These are phyloP conservation scores for Nidularia pulvinata DNA, from an alignment of 768 basidiomycete species.

Conservation along the genomic window DNA sequence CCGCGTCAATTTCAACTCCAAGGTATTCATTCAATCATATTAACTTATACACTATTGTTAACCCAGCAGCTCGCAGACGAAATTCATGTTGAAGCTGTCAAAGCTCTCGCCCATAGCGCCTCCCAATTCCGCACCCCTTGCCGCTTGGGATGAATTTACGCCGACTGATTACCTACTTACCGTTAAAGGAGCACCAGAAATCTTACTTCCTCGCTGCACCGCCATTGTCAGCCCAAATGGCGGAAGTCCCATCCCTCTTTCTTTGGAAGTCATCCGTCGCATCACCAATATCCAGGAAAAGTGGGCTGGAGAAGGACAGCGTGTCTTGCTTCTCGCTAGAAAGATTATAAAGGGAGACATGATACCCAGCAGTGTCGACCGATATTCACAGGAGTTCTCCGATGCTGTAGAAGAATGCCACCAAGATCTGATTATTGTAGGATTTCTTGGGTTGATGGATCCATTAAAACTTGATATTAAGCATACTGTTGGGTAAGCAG, in stretches of 20 bases:
- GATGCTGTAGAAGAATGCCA: constrained; percentile 40
- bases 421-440: constrained; percentile 48
- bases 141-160: constrained; percentile 17
- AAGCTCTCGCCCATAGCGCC: constrained; percentile 9
- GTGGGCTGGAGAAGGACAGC: constrained; percentile 53
- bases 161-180: constrained; percentile 13
- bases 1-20: constrained; percentile 38
- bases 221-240: constrained; percentile 34
- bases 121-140: constrained; percentile 15
- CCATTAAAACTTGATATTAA: constrained; percentile 56
- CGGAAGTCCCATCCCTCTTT: constrained; percentile 26
- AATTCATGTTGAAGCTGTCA: constrained; percentile 51
- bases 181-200: constrained; percentile 44
- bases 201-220: constrained; percentile 39
- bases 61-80: constrained; percentile 33
- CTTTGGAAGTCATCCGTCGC: constrained; percentile 15
- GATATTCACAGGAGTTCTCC: constrained; percentile 33
- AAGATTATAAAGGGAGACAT: constrained; percentile 29
- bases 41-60: neutral
- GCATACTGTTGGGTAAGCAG: constrained; percentile 36
- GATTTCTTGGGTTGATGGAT: constrained; percentile 61
- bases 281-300: constrained; percentile 37
- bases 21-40: constrained; percentile 11
- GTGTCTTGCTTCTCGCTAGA: constrained; percentile 62
- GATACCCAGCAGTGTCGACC: constrained; percentile 24